phyloP scores from a whole-genome alignment of 345 rosid species.

The Cardiospermum halicacabum region DNA sequence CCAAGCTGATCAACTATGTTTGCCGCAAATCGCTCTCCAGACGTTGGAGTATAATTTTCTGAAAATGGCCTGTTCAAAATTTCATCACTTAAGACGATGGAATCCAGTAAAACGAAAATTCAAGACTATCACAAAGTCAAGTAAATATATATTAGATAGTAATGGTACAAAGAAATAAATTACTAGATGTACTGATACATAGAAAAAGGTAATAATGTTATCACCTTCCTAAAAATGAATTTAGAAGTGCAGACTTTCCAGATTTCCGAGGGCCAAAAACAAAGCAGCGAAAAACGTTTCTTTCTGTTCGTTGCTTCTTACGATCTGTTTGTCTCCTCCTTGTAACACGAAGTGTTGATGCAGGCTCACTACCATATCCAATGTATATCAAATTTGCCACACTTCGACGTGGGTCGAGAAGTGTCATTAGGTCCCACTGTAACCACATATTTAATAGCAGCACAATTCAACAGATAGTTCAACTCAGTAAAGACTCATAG shows the following conservation, averaged over 20 bases:
- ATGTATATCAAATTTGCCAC: constrained; percentile 65
- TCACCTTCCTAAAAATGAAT: constrained; percentile 70
- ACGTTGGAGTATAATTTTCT: constrained; percentile 36
- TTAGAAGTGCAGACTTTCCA: constrained; percentile 66
- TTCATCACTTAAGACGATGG: constrained; percentile 3
- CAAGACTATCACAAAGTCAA: neutral
- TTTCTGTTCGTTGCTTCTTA: constrained; percentile 67
- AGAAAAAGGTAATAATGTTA: constrained; percentile 10
- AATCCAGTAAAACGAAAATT: neutral
- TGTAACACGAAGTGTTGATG: constrained; percentile 56
- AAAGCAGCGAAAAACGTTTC: constrained; percentile 63
- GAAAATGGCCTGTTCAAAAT: constrained; percentile 53
- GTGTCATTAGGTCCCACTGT: constrained; percentile 85
- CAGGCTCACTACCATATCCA: constrained; percentile 66
- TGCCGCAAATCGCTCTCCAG: constrained; percentile 48
- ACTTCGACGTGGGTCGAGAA: constrained; percentile 50
- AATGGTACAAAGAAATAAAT: neutral
- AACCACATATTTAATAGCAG: constrained; percentile 24
- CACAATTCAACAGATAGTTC: constrained; percentile 15
- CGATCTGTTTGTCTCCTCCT: constrained; percentile 60
- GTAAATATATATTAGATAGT: constrained; percentile 1
- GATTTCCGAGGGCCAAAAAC: constrained; percentile 73
- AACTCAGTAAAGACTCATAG: constrained; percentile 10
- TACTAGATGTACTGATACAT: neutral
- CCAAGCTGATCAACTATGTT: constrained; percentile 62